phyloP scores from a whole-genome alignment of 179 eudicot species.

The Beta corolliflora region DNA sequence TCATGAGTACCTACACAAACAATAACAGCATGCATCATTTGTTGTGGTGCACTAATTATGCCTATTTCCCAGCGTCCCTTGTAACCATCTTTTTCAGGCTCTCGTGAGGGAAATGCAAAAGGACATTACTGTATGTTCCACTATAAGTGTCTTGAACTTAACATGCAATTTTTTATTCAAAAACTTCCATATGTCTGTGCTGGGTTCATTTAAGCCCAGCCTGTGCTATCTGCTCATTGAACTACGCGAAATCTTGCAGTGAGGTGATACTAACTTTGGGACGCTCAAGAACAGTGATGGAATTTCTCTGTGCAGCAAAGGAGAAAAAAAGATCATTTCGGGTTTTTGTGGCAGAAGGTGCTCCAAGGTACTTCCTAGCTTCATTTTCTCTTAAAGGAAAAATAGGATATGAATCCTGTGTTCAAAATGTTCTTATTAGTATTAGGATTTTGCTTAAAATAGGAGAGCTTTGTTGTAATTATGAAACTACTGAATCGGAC shows the following conservation, averaged over 20 bases:
- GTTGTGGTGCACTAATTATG: no score
- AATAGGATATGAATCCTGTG: not conserved
- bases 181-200: constrained; percentile 5
- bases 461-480: not conserved
- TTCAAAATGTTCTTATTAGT: not conserved
- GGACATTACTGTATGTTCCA: not conserved
- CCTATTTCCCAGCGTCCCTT: not conserved
- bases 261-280: constrained; percentile 97
- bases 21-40: not conserved
- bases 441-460: not conserved
- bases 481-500: not conserved
- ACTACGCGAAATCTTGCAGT: constrained; percentile 46
- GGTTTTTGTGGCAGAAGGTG: constrained; percentile 97
- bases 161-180: no score
- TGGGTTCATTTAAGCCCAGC: constrained; percentile 19
- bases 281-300: constrained; percentile 90
- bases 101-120: not conserved
- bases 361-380: constrained; percentile 71
- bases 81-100: not conserved
- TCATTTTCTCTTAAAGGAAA: not conserved
- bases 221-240: constrained; percentile 26
- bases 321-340: constrained; percentile 95
- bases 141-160: no score
- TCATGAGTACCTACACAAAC: not conserved
- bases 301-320: constrained; percentile 96